Base-by-base conservation (phyloP, 352 stramenopile genomes). In the Globisporangium acanthophoron region DNA sequence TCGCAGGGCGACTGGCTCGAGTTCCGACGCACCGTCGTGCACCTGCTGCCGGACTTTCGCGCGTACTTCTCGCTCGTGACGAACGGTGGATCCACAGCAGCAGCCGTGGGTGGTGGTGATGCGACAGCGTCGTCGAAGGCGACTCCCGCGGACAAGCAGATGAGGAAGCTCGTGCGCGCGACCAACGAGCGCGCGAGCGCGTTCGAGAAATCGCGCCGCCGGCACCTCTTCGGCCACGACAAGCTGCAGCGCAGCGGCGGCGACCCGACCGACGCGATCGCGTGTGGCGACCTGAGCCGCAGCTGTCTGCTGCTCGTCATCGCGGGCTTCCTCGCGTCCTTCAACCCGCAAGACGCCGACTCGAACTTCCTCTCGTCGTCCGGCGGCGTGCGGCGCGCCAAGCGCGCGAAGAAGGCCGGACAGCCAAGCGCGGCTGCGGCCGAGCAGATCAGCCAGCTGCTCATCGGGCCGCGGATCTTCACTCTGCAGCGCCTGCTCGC, bases 271-370 rank as follows among this genome's bases (percentile, higher is more conserved):
- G 65, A 83, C 24, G 67, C 83, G 44, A 81, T 85, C 65, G 73
- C 77, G n/a, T 81, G 67, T 53, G 72, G 66, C 12, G 80, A 86
- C 43, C 60, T 92, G 52, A 88, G 73, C 39, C 71, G 69, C 13
- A 86, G 80, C 54, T 88, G 84, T 24, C 64, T 91, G 50, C 62
- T 92, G 41, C 67, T 94, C 44, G 69, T 94, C 27, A 59, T 94
- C 45, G 84, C 84, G 21, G 76, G 74, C 0, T 91, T 86, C 56
- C 48, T 94, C 40, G 78, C 84, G 18, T 92, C 81, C 11, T 94
- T 94, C 59, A 94, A 88, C 52, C 80, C 82, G 5, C 78, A 94
- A 54, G 80, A 90, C 58, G 79, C 69, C 0, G 84, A 94, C 67
- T 58, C 70, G 16, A 71, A 80, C 46, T 94, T 90, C 40, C 70